Percentiles rank a stretch among this genome's conserved stretches.
These are phyloP conservation scores for Penicillium atrosanguineum DNA, from an alignment of 495 filamentous ascomycete genomes.

Conservation along the genomic window DNA sequence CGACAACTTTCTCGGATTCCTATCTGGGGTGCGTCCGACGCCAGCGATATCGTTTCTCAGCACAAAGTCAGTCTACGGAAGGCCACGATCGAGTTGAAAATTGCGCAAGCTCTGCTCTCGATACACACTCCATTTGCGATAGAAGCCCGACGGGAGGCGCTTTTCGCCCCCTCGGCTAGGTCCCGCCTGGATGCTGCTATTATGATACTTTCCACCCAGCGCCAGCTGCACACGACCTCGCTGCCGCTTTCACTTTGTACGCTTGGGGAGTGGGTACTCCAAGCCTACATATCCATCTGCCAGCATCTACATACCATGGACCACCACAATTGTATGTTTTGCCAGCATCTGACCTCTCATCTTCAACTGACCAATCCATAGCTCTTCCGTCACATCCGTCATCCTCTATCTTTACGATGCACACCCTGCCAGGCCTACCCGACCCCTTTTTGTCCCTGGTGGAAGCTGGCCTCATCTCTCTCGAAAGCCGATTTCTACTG, in stretches of 20 bases:
- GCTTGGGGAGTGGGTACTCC: constrained; percentile 42
- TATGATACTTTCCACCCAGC: constrained; percentile 40
- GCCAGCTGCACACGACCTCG: constrained; percentile 33
- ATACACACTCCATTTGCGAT: constrained; percentile 47
- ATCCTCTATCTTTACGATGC: constrained; percentile 25
- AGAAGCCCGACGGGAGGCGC: constrained; percentile 31
- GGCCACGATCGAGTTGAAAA: constrained; percentile 35
- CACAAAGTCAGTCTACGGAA: constrained; percentile 35
- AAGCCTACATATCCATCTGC: constrained; percentile 37
- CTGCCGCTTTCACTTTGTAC: constrained; percentile 35
- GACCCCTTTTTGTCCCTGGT: constrained; percentile 38
- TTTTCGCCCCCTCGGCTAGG: constrained; percentile 40
- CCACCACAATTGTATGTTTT: constrained; percentile 2
- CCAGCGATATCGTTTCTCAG: constrained; percentile 23
- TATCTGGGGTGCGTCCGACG: constrained; percentile 24
- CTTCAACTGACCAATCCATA: constrained; percentile 2
- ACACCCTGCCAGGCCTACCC: constrained; percentile 32
- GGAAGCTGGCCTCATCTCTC: constrained; percentile 32
- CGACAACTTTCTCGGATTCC: constrained; percentile 39
- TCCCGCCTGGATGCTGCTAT: constrained; percentile 38
- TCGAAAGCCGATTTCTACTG: constrained; percentile 34
- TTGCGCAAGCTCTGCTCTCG: constrained; percentile 37
- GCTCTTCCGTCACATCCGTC: constrained; percentile 6
- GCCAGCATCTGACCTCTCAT: not conserved
- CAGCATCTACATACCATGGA: constrained; percentile 33